Evolutionary conservation across 352 stramenopile species (phyloP).

Genomic region (Saprolegnia parasitica): DNA sequence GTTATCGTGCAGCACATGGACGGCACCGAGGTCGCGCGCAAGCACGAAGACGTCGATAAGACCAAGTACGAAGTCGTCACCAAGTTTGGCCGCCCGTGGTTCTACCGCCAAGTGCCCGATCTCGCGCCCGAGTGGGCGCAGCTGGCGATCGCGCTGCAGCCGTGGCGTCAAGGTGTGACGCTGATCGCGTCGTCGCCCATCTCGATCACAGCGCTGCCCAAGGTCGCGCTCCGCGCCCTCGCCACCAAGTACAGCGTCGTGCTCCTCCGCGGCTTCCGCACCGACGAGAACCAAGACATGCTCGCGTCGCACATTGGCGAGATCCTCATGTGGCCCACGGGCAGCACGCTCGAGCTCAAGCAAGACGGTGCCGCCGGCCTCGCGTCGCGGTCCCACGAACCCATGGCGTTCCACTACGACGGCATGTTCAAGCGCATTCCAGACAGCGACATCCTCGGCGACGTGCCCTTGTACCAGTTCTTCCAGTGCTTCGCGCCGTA

Average conservation of each 20-base stretch:
- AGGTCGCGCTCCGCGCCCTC: not conserved
- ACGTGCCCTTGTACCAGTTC: conserved; percentile 27
- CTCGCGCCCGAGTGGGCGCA: not conserved
- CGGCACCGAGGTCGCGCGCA: conserved; percentile 15
- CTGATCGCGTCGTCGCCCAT: not conserved
- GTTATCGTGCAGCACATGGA: conserved; percentile 17
- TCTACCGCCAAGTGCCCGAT: conserved; percentile 8
- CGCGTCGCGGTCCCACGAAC: conserved; percentile 14
- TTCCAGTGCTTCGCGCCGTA: conserved; percentile 28
- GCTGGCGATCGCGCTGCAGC: not conserved
- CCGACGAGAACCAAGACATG: not conserved
- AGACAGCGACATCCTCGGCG: conserved; percentile 17
- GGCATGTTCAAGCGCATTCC: conserved; percentile 28
- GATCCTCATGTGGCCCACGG: conserved; percentile 12
- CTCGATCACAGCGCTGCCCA: not conserved
- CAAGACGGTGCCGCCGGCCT: not conserved
- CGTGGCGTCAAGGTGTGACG: not conserved
- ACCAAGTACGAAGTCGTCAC: conserved; percentile 21
- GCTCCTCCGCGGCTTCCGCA: conserved; percentile 18
- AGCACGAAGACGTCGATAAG: conserved; percentile 26
- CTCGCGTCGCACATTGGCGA: conserved; percentile 1
- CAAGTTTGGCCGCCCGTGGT: conserved; percentile 29
- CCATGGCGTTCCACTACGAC: conserved; percentile 27
- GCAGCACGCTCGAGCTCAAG: conserved; percentile 22
- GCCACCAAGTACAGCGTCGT: conserved; percentile 19